phyloP scores from a whole-genome alignment of 495 filamentous ascomycete genomes.

The Aspergillus diversus region DNA sequence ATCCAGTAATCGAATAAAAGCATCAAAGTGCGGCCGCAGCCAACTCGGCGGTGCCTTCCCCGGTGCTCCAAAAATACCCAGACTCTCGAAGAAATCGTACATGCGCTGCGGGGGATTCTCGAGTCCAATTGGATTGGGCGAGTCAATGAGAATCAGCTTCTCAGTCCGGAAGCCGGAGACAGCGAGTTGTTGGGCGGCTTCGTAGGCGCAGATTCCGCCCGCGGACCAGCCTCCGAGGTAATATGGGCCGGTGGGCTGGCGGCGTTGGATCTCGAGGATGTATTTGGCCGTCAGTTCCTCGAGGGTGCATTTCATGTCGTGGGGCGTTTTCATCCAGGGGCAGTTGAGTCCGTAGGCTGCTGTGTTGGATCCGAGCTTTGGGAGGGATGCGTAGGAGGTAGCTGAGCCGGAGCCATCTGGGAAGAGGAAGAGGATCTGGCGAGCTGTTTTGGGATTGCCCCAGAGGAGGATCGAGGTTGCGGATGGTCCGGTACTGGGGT shows the following conservation, averaged over 20 bases:
- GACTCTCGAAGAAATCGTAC: conserved; percentile 39
- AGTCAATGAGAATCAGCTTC: conserved; percentile 38
- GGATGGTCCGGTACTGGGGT: neutral
- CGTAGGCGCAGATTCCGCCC: conserved; percentile 47
- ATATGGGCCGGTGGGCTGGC: conserved; percentile 12
- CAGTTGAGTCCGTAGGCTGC: conserved; percentile 22
- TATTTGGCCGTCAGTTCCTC: conserved; percentile 2
- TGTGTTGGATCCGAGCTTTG: neutral
- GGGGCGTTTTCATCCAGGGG: conserved; percentile 13
- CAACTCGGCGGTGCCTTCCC: conserved; percentile 33
- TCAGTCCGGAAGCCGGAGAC: conserved; percentile 25
- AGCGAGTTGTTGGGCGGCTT: conserved; percentile 34
- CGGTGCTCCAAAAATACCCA: conserved; percentile 36
- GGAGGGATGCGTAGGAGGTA: conserved; percentile 20
- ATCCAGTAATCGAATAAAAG: conserved; percentile 21
- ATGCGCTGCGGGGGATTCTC: conserved; percentile 37
- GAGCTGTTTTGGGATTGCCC: conserved; percentile 31
- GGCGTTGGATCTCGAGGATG: conserved; percentile 4
- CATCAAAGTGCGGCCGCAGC: conserved; percentile 40
- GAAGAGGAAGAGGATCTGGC: conserved; percentile 37
- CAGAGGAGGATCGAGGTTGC: conserved; percentile 30
- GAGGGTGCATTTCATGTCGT: conserved; percentile 1
- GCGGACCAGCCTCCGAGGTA: conserved; percentile 49
- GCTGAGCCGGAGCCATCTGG: conserved; percentile 37
- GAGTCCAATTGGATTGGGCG: conserved; percentile 35